Conservation (phyloP, 2,329 filamentous ascomycete genomes). For the Laburnicola sp. region DNA sequence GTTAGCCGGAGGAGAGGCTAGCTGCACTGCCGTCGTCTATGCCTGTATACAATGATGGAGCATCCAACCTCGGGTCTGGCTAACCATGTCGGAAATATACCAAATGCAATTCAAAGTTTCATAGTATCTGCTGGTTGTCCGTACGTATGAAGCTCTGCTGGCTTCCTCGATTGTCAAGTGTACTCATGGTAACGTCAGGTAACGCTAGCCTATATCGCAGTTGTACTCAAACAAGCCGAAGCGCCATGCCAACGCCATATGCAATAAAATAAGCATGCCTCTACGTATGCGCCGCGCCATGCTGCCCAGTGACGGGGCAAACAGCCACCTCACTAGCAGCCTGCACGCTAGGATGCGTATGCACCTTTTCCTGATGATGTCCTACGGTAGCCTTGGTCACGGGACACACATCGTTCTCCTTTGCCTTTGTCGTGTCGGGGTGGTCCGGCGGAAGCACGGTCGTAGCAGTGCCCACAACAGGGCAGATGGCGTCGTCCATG, state of each 20-base stretch:
- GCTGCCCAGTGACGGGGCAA: slow-evolving; percentile 49
- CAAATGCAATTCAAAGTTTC: no score
- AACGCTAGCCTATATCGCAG: no score
- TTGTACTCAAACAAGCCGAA: background rate
- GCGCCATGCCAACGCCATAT: background rate
- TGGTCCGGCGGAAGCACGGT: slow-evolving; percentile 49
- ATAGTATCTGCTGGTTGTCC: no score
- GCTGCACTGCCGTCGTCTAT: no score
- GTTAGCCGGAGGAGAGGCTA: background rate
- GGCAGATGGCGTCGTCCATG: slow-evolving; percentile 50
- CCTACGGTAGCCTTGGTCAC: slow-evolving; percentile 51
- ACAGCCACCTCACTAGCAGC: slow-evolving; percentile 43
- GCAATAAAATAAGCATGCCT: background rate
- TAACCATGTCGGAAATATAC: no score
- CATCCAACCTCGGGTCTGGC: no score
- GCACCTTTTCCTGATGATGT: slow-evolving; percentile 50
- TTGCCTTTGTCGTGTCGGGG: slow-evolving; percentile 44
- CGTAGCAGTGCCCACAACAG: slow-evolving; percentile 50
- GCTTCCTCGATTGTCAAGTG: no score
- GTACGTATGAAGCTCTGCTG: no score
- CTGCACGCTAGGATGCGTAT: slow-evolving; percentile 46
- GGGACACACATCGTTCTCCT: slow-evolving; percentile 47
- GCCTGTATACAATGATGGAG: no score
- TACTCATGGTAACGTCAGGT: no score
- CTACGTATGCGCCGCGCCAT: slow-evolving; percentile 21